Conservation (phyloP, 345 rosid species). For the Mallotus nudiflorus region DNA sequence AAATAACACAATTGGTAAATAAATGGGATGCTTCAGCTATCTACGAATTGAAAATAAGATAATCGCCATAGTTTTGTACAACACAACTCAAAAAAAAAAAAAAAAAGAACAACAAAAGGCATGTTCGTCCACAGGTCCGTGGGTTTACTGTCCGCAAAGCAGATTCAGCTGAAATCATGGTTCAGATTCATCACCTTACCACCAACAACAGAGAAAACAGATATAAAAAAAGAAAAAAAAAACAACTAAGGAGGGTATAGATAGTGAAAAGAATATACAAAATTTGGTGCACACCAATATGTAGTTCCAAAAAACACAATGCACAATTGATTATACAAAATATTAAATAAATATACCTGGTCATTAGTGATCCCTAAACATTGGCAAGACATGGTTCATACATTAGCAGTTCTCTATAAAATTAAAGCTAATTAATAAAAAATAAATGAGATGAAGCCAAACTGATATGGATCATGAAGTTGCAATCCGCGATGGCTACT, state of each 20-base stretch:
- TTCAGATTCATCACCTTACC: background rate
- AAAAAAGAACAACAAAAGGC: background rate
- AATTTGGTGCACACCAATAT: background rate
- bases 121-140: constrained; percentile 12
- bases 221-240: no score
- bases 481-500: no score
- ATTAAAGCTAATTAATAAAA: no score
- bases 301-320: background rate
- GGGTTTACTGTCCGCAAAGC: background rate
- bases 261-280: background rate
- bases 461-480: no score
- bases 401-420: no score
- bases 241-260: no score
- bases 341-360: no score
- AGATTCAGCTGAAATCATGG: background rate
- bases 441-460: no score
- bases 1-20: constrained; percentile 8
- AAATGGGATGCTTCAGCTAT: background rate
- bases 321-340: background rate
- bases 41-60: background rate
- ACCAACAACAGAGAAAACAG: no score
- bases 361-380: background rate
- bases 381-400: no score
- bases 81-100: background rate
- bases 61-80: background rate